Percentiles rank a stretch among this genome's conserved stretches.
phyloP scores from a whole-genome alignment of 257 asterid genomes.

The Nicotiana obtusifolia region DNA sequence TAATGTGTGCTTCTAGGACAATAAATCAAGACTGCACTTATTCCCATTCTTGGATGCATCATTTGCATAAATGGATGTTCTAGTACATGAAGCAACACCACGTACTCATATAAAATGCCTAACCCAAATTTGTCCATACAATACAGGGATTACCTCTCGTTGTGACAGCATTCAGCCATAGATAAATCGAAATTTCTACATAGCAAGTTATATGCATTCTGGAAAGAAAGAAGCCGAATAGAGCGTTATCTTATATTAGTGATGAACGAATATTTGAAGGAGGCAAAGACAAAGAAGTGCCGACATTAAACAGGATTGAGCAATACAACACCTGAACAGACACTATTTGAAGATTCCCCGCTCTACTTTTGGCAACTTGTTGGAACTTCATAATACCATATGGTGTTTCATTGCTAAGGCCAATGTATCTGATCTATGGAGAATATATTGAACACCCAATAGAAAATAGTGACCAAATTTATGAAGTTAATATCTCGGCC shows the following conservation, averaged over 20 bases:
- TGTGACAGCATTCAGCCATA: slow-evolving; percentile 93
- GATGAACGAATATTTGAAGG: background rate
- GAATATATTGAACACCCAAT: slow-evolving; percentile 11
- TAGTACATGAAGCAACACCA: background rate
- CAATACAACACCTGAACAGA: slow-evolving; percentile 72
- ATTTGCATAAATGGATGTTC: background rate
- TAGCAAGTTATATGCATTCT: slow-evolving; percentile 80
- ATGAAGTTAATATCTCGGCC: slow-evolving; percentile 4
- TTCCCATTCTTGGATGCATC: background rate
- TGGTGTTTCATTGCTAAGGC: slow-evolving; percentile 91
- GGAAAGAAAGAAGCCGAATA: slow-evolving; percentile 19
- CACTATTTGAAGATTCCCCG: slow-evolving; percentile 48
- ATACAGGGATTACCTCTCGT: slow-evolving; percentile 63
- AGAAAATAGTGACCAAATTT: slow-evolving; percentile 26
- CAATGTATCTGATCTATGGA: slow-evolving; percentile 75
- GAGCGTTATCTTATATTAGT: background rate
- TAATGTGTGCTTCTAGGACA: background rate
- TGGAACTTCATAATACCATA: slow-evolving; percentile 89
- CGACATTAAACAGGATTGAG: slow-evolving; percentile 21
- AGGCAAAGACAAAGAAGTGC: slow-evolving; percentile 16
- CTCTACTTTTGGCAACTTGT: slow-evolving; percentile 41
- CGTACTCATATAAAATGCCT: background rate
- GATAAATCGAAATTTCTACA: slow-evolving; percentile 81
- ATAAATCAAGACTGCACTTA: background rate
- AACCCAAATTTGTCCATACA: background rate